Evolutionary conservation across 805 yeast species (phyloP), one percentile per base, ranked within the genome.

Genomic region (Yarrowia sp.): DNA sequence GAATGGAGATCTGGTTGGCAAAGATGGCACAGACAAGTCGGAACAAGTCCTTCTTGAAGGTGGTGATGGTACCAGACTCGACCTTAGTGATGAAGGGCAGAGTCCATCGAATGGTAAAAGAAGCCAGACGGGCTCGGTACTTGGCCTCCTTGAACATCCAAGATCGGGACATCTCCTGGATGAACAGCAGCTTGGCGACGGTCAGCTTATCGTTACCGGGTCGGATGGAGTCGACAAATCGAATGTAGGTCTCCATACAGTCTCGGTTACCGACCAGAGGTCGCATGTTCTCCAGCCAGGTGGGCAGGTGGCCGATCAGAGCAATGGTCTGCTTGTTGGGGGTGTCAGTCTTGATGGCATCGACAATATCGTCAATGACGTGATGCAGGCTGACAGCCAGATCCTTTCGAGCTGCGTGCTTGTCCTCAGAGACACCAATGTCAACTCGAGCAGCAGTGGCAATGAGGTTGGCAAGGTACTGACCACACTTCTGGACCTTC

Each of bases 121-220:
- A 73, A 15, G 74, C 71, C 48, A 72, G 70, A 43, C 70, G 75
- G n/a, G 74, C 67, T 16, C 76, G 45, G 59, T 71, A 74, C 65
- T 72, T 72, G 36, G 70, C 38, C 61, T 71, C 69, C 16, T 70
- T 64, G 59, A 71, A 76, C 42, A 75, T 67, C 73, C 73, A 74
- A 22, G 74, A 72, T 26, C 52, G 68, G 3, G 77, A 74, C 36
- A 75, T 68, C 32, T 69, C 82, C 72, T 88, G 86, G 69, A 89
- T 79, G 70, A 91, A 80, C 41, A 89, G 77, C 69, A 90, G 79
- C 74, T 89, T 89, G 14, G 86, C 80, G 49, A 87, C 81, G 48
- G 86, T 79, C 46, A 86, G 79, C 71, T 81, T 83, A 71, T 87
- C 86, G 67, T 87, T 87, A 69, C 85, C 85, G n/a, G 79, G 76